Base-by-base conservation (phyloP, 2,329 filamentous ascomycete genomes). In the Daldinia eschscholtzii region DNA sequence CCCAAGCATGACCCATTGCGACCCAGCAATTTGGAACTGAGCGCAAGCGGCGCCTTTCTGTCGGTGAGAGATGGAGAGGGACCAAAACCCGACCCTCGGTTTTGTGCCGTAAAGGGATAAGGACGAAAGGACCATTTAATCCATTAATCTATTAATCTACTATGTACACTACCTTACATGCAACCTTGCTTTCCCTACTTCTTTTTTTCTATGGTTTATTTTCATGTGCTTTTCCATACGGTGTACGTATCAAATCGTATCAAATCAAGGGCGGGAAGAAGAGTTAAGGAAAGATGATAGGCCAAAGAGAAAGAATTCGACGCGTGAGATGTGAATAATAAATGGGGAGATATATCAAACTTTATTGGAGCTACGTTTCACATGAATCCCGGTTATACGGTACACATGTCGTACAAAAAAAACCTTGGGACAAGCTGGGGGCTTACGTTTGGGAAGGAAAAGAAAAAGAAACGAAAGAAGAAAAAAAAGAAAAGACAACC, bases 1-100 rank as follows among this genome's bases (percentile, higher is more conserved):
- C 70, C 52, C 52, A 55, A 52, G 52, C 52, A 55, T 26, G 33
- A 55, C 52, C 52, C 52, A 23, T 55, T 55, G 33, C 52, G 52
- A 55, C 52, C 70, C 70, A 70, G 70, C 67, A 72, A 70, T 67
- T 70, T 70, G 70, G 70, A 64, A 67, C 70, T 65, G 61, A 70
- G 61, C 67, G 67, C 63, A 60, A 61, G 57, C 68, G 61, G 68
- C 61, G 68, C 59, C 55, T 44, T 65, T 68, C 35, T 65, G 68
- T 68, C 65, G 68, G 65, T 70, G 68, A 70, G 57, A 52, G 35
- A 39, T 39, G 13, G 35, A 15, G 35, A 39, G 35, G 10, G 46
- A 33, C 26, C 26, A 52, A 52, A 52, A n/a, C 53, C 53, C 35
- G 53, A 30, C 33, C 20, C 53, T 42, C 53, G 53, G 35, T 15